Base-by-base conservation (phyloP, 2,329 filamentous ascomycete genomes). In the Harringtonia aguacate region DNA sequence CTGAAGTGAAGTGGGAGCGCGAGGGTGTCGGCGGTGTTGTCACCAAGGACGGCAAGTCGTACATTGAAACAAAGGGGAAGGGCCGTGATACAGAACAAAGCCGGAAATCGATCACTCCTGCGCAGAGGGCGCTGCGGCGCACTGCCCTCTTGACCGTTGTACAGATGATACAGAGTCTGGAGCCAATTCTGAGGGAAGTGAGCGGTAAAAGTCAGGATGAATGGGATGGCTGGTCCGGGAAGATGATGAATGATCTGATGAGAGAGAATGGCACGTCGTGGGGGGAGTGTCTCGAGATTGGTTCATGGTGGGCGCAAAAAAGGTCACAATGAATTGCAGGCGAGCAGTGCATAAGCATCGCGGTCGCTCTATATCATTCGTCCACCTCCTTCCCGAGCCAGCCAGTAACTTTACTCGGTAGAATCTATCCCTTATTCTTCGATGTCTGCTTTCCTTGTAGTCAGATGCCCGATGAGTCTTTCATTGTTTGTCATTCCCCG, bases 251-350 rank as follows among this genome's bases (percentile, higher is more conserved):
- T 38, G 84, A 92, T 61, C 63, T 95, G 56, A 73, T 94, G 57
- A 79, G 83, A 59, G 82, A 90, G 48, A 81, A 79, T 44, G 85
- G 86, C 18, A 81, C 85, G 17, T 79, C 77, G 39, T 88, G 79
- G 68, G 88, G 89, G 39, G 89, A 95, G 62, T 94, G 87, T 61
- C 66, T 95, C 18, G 86, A 78, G 55, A 79, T 88, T 51, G 86
- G 90, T 31, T 92, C 88, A 61, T 95, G 89, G 69, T 92, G 81
- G 61, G 94, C 81, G 48, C 87, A 82, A 63, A 97, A 95, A 72
- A 60, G 59, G 53, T 55, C 58, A 55, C 6, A 47, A 46, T 10
- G 18, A 21, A 2, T 34, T n/a, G 21, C 36, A 12, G 3, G 17
- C n/a, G n/a, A n/a, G n/a, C n/a, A n/a, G n/a, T n/a, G n/a, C n/a